phyloP scores from a whole-genome alignment of 1,284 basidiomycete genomes.

The Taiwanofungus camphoratus region DNA sequence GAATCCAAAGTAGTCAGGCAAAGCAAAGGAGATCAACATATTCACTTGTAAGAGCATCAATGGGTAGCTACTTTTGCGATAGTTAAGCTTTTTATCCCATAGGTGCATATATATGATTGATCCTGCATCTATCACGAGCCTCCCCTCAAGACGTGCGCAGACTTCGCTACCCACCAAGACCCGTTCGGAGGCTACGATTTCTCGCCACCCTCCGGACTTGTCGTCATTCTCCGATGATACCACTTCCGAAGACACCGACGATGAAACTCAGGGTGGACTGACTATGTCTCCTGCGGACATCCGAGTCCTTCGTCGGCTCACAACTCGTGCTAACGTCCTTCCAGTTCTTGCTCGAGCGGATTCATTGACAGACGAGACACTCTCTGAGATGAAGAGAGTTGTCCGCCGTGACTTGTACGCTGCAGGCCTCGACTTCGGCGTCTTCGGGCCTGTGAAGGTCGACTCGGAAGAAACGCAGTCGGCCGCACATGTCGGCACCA shows the following conservation, averaged over 20 bases:
- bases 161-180: slow-evolving; percentile 45
- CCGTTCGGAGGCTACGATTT: slow-evolving; percentile 56
- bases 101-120: slow-evolving; percentile 82
- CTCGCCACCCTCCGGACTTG: slow-evolving; percentile 46
- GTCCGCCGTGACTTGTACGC: slow-evolving; percentile 57
- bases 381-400: slow-evolving; percentile 60
- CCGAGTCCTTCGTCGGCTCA: slow-evolving; percentile 66
- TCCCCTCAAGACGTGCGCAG: slow-evolving; percentile 40
- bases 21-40: slow-evolving; percentile 79
- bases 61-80: slow-evolving; percentile 3
- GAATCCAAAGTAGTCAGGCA: slow-evolving; percentile 81
- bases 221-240: slow-evolving; percentile 38
- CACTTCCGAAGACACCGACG: slow-evolving; percentile 44
- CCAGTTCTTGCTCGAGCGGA: slow-evolving; percentile 75
- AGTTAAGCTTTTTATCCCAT: slow-evolving; percentile 2
- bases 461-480: slow-evolving; percentile 21
- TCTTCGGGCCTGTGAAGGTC: slow-evolving; percentile 52
- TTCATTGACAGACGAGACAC: slow-evolving; percentile 68
- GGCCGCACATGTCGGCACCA: slow-evolving; percentile 21
- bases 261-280: slow-evolving; percentile 40
- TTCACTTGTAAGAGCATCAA: slow-evolving; percentile 62
- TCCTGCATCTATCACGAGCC: slow-evolving; percentile 60
- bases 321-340: slow-evolving; percentile 66
- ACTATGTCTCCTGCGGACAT: slow-evolving; percentile 73
- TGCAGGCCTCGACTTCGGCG: slow-evolving; percentile 65